Evolutionary conservation across 371 early-diverging fungal genomes (phyloP).

Genomic region (Saksenaea oblongispora): DNA sequence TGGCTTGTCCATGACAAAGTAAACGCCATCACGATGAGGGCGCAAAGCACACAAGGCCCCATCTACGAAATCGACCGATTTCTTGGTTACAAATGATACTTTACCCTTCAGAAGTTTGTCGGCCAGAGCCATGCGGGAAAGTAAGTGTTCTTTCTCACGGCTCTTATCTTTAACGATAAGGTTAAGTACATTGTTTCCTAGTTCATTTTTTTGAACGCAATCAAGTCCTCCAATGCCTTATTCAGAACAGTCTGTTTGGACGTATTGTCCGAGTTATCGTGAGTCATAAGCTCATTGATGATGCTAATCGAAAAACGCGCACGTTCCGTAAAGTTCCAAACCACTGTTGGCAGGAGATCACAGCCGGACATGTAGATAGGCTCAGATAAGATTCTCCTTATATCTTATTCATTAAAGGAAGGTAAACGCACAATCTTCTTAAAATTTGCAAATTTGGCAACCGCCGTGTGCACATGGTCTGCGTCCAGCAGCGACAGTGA

Average conservation of each 20-base stretch:
- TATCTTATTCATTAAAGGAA: constrained; percentile 1
- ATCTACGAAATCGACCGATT: not conserved
- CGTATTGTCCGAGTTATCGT: too few species aligned
- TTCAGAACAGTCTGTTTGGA: not conserved
- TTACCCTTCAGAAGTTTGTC: constrained; percentile 10
- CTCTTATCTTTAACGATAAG: not conserved
- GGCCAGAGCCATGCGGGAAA: constrained; percentile 17
- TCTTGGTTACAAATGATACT: not conserved
- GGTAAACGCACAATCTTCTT: not conserved
- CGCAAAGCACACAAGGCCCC: too few species aligned
- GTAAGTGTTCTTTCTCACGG: constrained; percentile 5
- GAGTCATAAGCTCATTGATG: too few species aligned
- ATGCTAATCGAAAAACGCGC: too few species aligned
- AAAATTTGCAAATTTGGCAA: constrained; percentile 5
- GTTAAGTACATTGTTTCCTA: not conserved
- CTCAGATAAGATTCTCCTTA: too few species aligned
- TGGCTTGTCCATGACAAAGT: too few species aligned
- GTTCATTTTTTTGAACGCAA: not conserved
- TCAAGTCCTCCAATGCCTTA: not conserved
- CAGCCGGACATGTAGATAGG: too few species aligned
- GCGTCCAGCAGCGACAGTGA: constrained; percentile 16
- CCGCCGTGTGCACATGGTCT: constrained; percentile 22
- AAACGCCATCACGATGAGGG: too few species aligned
- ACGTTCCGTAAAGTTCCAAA: too few species aligned
- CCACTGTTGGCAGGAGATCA: too few species aligned